Evolutionary conservation across 768 basidiomycete genomes (phyloP).

Genomic region (Trametes coccinea): DNA sequence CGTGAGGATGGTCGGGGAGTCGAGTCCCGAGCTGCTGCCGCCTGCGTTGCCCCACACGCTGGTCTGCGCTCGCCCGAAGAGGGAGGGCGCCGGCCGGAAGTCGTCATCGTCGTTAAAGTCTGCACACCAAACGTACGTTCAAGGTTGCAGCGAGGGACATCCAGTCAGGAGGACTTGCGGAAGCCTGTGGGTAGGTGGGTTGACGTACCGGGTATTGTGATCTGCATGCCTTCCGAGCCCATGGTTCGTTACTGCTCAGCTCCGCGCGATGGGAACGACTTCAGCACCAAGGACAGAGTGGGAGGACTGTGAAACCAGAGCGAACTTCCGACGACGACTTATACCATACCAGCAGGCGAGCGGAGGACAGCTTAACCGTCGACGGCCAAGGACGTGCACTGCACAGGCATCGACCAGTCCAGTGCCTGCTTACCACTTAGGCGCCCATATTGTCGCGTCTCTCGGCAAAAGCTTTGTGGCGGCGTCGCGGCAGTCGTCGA

Average conservation of each 20-base stretch:
- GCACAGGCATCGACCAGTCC: background rate
- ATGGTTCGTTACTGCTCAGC: conserved; percentile 13
- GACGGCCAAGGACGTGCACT: background rate
- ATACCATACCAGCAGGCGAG: conserved; percentile 11
- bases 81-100: conserved; percentile 48
- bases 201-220: conserved; percentile 47
- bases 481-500: background rate
- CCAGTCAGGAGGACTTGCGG: background rate
- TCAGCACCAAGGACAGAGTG: background rate
- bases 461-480: conserved; percentile 5
- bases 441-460: background rate
- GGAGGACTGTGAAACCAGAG: background rate
- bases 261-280: background rate
- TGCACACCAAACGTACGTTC: conserved; percentile 29
- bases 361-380: background rate
- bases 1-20: conserved; percentile 65
- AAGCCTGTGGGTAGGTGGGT: background rate
- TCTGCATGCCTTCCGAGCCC: conserved; percentile 44
- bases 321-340: background rate
- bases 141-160: background rate
- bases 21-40: conserved; percentile 46
- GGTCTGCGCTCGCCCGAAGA: conserved; percentile 63
- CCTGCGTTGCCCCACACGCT: conserved; percentile 31
- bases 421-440: background rate
- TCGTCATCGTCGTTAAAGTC: conserved; percentile 85